A percentile compares a stretch with the other conserved stretches of the same genome.
Evolutionary conservation across 306 rosid genomes (phyloP).

Genomic region (Acacia crassicarpa): DNA sequence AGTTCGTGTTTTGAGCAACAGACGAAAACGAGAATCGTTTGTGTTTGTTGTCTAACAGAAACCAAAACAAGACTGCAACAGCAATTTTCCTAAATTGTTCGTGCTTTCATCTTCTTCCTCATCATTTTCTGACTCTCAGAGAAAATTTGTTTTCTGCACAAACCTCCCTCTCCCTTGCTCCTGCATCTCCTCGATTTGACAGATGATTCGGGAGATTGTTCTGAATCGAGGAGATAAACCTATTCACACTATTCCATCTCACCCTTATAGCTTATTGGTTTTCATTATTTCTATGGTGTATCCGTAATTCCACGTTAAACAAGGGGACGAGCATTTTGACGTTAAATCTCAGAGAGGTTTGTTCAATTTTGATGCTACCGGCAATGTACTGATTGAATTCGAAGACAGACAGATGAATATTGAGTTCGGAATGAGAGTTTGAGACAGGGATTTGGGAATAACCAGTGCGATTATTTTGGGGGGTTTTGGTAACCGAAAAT

Average conservation of each 20-base stretch:
- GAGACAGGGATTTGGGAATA: conserved; percentile 24
- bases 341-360: conserved; percentile 25
- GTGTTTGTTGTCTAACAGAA: neutral
- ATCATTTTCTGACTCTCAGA: neutral
- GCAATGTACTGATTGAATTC: conserved; percentile 30
- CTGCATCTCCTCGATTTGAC: conserved; percentile 43
- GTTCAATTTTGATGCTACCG: neutral
- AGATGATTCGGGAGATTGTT: conserved; percentile 40
- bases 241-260: neutral
- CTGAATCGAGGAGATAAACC: conserved; percentile 23
- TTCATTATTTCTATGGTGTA: neutral
- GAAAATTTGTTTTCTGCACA: conserved; percentile 53
- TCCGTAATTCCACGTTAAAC: neutral
- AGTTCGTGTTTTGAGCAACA: conserved; percentile 12
- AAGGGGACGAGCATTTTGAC: conserved; percentile 6
- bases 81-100: conserved; percentile 15
- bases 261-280: conserved; percentile 2
- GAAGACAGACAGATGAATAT: conserved; percentile 32
- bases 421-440: conserved; percentile 29
- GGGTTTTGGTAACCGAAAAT: conserved; percentile 25
- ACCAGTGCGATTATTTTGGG: conserved; percentile 9
- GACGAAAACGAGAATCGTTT: neutral
- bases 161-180: conserved; percentile 42
- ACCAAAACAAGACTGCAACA: conserved; percentile 22
- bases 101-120: conserved; percentile 26